A percentile compares a stretch with the other conserved stretches of the same genome.
Evolutionary conservation across 805 yeast species (phyloP).

Genomic region (Candida takata): DNA sequence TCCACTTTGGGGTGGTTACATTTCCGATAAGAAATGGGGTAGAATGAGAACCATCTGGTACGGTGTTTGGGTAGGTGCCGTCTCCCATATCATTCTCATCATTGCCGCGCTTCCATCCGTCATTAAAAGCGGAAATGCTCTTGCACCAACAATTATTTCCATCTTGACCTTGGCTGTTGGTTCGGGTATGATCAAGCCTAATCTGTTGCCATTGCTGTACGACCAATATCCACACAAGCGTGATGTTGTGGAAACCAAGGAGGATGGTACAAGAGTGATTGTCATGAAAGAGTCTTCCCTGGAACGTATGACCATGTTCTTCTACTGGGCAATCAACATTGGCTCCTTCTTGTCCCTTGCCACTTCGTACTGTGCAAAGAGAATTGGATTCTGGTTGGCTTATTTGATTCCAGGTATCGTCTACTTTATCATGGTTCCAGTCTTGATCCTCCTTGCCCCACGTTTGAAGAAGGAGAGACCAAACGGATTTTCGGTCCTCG

Average conservation of each 20-base stretch:
- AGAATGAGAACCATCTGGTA: slow-evolving; percentile 61
- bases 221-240: slow-evolving; percentile 60
- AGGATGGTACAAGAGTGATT: slow-evolving; percentile 60
- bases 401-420: slow-evolving; percentile 61
- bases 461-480: slow-evolving; percentile 24
- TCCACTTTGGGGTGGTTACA: slow-evolving; percentile 69
- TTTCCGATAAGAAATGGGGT: slow-evolving; percentile 72
- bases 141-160: slow-evolving; percentile 49
- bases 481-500: slow-evolving; percentile 34
- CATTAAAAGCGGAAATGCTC: slow-evolving; percentile 41
- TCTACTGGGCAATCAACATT: slow-evolving; percentile 69
- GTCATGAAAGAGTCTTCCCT: slow-evolving; percentile 64
- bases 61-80: slow-evolving; percentile 50
- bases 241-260: slow-evolving; percentile 49
- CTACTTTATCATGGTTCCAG: slow-evolving; percentile 45
- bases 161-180: slow-evolving; percentile 58
- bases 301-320: slow-evolving; percentile 68
- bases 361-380: slow-evolving; percentile 63
- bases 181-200: slow-evolving; percentile 77
- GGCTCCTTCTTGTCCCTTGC: slow-evolving; percentile 74
- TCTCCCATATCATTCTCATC: slow-evolving; percentile 59
- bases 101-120: slow-evolving; percentile 59
- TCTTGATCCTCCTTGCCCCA: slow-evolving; percentile 31
- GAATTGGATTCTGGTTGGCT: slow-evolving; percentile 70
- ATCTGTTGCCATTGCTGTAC: slow-evolving; percentile 63